These are phyloP conservation scores for Phytophthora rubi DNA, from an alignment of 352 stramenopile species.

Conservation along the genomic window DNA sequence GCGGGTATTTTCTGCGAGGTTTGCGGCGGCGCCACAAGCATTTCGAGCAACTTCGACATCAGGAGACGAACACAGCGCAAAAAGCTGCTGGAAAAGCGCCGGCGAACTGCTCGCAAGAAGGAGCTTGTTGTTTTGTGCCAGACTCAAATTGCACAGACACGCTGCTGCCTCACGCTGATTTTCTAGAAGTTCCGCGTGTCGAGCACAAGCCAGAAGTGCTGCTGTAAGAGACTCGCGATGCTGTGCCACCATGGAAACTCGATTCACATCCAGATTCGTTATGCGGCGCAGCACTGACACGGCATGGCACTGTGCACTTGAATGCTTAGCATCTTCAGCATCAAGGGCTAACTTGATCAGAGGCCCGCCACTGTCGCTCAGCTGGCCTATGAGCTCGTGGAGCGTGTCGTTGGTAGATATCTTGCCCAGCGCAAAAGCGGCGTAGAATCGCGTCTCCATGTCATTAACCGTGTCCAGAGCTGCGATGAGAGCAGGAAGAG, in stretches of 20 bases:
- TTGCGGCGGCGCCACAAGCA: constrained; percentile 91
- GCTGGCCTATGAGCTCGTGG: constrained; percentile 64
- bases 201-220: constrained; percentile 53
- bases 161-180: constrained; percentile 91
- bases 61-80: constrained; percentile 74
- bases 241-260: constrained; percentile 77
- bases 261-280: constrained; percentile 80
- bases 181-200: constrained; percentile 61
- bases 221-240: constrained; percentile 64
- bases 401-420: constrained; percentile 85
- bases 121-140: constrained; percentile 83
- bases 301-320: constrained; percentile 88
- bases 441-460: constrained; percentile 94
- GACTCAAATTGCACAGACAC: constrained; percentile 86
- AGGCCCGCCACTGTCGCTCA: constrained; percentile 54
- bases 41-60: constrained; percentile 94
- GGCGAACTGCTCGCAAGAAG: constrained; percentile 54
- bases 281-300: constrained; percentile 92
- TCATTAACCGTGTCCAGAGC: constrained; percentile 68
- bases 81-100: constrained; percentile 65
- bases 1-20: constrained; percentile 87
- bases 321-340: constrained; percentile 44
- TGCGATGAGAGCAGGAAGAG: constrained; percentile 74
- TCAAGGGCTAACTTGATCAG: constrained; percentile 70
- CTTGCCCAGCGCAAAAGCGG: constrained; percentile 94